These are phyloP conservation scores for Iberis amara DNA, from an alignment of 441 rosid species.

Conservation along the genomic window DNA sequence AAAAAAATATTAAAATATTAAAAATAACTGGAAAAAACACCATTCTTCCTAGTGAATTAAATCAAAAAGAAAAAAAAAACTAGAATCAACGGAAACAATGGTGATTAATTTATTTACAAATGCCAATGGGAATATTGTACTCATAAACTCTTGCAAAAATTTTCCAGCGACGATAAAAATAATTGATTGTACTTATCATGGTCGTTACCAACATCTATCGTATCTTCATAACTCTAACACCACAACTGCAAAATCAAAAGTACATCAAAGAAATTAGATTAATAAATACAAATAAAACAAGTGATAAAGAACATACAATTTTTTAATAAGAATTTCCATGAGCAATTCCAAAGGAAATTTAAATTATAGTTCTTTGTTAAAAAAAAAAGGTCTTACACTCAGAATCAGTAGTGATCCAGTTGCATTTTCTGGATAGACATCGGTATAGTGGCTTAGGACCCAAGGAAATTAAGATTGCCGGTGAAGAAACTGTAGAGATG, in stretches of 20 bases:
- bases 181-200: constrained; percentile 7
- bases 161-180: not conserved
- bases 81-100: not conserved
- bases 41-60: not conserved
- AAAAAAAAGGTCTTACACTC: constrained; percentile 49
- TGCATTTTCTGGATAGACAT: constrained; percentile 45
- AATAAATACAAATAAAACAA: not conserved
- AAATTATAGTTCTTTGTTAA: no score
- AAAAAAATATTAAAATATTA: no score
- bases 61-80: not conserved
- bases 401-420: constrained; percentile 90
- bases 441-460: constrained; percentile 36
- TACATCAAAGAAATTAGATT: not conserved
- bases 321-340: not conserved
- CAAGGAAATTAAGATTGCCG: constrained; percentile 34
- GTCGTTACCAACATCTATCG: constrained; percentile 1
- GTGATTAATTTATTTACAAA: constrained; percentile 17
- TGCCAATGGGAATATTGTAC: not conserved
- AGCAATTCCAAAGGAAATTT: no score
- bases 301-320: not conserved
- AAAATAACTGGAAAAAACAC: no score
- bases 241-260: constrained; percentile 23
- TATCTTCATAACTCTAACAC: constrained; percentile 29
- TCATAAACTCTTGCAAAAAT: constrained; percentile 1
- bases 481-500: constrained; percentile 49